Evolutionary conservation across 345 rosid species (phyloP).

Genomic region (Hibiscus mutabilis): DNA sequence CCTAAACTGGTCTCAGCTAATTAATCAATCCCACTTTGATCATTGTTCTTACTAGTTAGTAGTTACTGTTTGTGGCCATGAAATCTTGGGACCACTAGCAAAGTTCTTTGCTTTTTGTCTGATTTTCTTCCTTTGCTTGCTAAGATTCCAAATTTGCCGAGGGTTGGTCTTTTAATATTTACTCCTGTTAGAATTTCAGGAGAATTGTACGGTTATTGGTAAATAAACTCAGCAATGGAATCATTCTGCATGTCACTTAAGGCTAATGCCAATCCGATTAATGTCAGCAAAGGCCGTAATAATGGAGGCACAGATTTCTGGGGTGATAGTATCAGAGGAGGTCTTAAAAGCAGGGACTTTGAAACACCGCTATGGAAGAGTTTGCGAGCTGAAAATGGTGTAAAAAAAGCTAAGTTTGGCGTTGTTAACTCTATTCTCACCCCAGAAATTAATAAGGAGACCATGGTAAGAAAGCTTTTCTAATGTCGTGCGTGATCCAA

Average conservation of each 20-base stretch:
- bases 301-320: constrained; percentile 31
- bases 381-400: constrained; percentile 18
- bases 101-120: neutral
- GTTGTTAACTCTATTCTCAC: constrained; percentile 39
- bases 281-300: constrained; percentile 10
- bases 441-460: neutral
- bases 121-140: neutral
- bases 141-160: neutral
- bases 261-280: constrained; percentile 16
- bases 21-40: neutral
- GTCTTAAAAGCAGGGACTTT: constrained; percentile 9
- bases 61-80: neutral
- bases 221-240: constrained; percentile 36
- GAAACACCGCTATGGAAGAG: constrained; percentile 19
- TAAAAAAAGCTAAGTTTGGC: constrained; percentile 26
- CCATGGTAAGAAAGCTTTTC: constrained; percentile 25
- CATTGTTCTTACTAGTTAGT: neutral
- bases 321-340: constrained; percentile 35
- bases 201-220: neutral
- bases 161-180: neutral
- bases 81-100: neutral
- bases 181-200: neutral
- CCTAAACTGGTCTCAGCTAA: neutral
- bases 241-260: constrained; percentile 33
- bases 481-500: neutral